Conservation (phyloP, 257 asterid species). For the Parsonsia alboflavescens region DNA sequence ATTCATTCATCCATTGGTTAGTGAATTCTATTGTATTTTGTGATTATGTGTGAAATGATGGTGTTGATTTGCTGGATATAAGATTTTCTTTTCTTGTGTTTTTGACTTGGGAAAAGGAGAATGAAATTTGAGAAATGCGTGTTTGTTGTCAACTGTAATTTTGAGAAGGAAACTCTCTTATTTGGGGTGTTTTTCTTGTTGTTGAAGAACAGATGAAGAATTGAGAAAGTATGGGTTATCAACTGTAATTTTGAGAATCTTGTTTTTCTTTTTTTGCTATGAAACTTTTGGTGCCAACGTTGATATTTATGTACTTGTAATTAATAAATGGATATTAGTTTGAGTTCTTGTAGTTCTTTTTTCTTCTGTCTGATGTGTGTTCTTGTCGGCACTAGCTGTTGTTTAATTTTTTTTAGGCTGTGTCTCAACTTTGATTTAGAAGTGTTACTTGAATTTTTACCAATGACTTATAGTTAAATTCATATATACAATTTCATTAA, state of each 20-base stretch:
- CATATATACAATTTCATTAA: no score
- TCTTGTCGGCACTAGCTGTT: neutral
- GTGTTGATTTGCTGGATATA: neutral
- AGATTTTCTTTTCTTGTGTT: conserved; percentile 24
- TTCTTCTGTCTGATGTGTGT: neutral
- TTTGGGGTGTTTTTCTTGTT: conserved; percentile 14
- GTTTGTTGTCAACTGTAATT: neutral
- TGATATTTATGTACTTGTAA: no score
- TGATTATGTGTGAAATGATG: neutral
- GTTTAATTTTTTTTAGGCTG: neutral
- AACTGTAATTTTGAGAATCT: neutral
- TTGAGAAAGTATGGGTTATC: neutral
- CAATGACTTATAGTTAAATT: no score
- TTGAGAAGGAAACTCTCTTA: neutral
- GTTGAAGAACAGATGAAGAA: neutral
- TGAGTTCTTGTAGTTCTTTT: neutral
- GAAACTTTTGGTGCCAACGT: neutral
- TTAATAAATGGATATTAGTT: neutral
- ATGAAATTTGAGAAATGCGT: neutral
- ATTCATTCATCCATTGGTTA: conserved; percentile 71
- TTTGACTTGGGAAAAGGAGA: conserved; percentile 10
- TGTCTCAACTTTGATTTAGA: neutral
- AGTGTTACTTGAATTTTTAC: no score
- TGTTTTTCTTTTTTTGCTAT: neutral
- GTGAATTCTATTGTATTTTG: conserved; percentile 17